Evolutionary conservation across 2,329 filamentous ascomycete species (phyloP).

Genomic region (Cladosporium sp.): DNA sequence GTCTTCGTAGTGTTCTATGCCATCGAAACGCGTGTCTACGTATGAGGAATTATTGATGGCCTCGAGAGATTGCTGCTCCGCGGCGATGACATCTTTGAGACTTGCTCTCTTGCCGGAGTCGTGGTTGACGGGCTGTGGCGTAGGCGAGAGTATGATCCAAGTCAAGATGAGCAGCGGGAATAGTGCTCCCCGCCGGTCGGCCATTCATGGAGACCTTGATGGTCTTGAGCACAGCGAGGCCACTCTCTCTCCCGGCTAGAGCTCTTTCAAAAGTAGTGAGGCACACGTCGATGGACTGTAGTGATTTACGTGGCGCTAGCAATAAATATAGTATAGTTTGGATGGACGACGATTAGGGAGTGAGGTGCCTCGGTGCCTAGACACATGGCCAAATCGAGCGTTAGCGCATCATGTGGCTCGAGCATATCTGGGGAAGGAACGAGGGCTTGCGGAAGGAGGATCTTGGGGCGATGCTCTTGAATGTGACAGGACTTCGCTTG

Average conservation of each 20-base stretch:
- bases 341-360: background rate
- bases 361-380: background rate
- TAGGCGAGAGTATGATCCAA: constrained; percentile 50
- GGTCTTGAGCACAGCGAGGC: background rate
- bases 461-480: too few relatives aligned
- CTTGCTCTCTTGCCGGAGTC: constrained; percentile 36
- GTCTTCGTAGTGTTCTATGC: constrained; percentile 26
- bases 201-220: constrained; percentile 25
- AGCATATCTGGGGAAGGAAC: background rate
- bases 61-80: constrained; percentile 49
- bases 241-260: background rate
- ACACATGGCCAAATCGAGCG: background rate
- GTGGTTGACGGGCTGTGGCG: constrained; percentile 4
- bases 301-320: background rate
- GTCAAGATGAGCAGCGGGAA: constrained; percentile 47
- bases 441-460: background rate
- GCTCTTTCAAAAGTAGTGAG: background rate
- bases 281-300: background rate
- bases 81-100: constrained; percentile 46
- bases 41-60: constrained; percentile 49
- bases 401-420: background rate
- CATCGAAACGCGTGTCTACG: constrained; percentile 29
- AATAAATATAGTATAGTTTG: too few relatives aligned
- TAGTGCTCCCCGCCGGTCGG: constrained; percentile 43
- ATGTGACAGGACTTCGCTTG: too few relatives aligned